Evolutionary conservation across 2,329 filamentous ascomycete species (phyloP).

Genomic region (Cercospora sp.): DNA sequence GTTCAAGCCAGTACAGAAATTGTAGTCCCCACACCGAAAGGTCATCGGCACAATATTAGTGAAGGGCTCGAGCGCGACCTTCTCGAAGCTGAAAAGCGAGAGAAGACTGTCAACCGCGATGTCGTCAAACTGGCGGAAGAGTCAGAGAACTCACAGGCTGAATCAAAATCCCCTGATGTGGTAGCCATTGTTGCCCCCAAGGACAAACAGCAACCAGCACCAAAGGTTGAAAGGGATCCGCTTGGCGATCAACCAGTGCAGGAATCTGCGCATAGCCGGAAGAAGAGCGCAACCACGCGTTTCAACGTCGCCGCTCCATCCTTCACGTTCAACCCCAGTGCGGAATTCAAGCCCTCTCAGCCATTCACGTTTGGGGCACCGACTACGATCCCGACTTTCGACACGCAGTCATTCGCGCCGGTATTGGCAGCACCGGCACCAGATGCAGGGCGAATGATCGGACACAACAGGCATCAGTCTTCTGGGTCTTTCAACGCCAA

Average conservation of each 20-base stretch:
- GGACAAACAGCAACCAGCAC: slow-evolving; percentile 15
- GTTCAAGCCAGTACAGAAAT: slow-evolving; percentile 49
- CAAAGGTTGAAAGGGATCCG: slow-evolving; percentile 28
- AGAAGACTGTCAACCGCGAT: slow-evolving; percentile 27
- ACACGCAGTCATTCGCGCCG: slow-evolving; percentile 7
- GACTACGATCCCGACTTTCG: slow-evolving; percentile 10
- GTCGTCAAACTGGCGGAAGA: slow-evolving; percentile 31
- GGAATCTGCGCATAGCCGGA: slow-evolving; percentile 65
- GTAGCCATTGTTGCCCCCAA: slow-evolving; percentile 8
- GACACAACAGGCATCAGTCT: slow-evolving; percentile 33
- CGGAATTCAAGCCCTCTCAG: slow-evolving; percentile 48
- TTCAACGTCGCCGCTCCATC: slow-evolving; percentile 88
- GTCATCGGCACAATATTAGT: slow-evolving; percentile 71
- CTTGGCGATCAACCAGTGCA: slow-evolving; percentile 53
- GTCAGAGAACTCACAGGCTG: slow-evolving; percentile 18
- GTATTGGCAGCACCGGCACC: background rate
- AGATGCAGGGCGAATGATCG: slow-evolving; percentile 11
- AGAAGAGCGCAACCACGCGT: slow-evolving; percentile 55
- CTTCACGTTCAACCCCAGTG: slow-evolving; percentile 72
- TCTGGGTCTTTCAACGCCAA: slow-evolving; percentile 62
- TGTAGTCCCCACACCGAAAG: slow-evolving; percentile 61
- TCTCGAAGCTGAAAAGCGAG: slow-evolving; percentile 80
- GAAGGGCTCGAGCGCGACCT: slow-evolving; percentile 80
- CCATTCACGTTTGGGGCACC: slow-evolving; percentile 26
- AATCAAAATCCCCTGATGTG: slow-evolving; percentile 2